phyloP scores from a whole-genome alignment of 2,329 filamentous ascomycete species.

The Cladosporium sp. region DNA sequence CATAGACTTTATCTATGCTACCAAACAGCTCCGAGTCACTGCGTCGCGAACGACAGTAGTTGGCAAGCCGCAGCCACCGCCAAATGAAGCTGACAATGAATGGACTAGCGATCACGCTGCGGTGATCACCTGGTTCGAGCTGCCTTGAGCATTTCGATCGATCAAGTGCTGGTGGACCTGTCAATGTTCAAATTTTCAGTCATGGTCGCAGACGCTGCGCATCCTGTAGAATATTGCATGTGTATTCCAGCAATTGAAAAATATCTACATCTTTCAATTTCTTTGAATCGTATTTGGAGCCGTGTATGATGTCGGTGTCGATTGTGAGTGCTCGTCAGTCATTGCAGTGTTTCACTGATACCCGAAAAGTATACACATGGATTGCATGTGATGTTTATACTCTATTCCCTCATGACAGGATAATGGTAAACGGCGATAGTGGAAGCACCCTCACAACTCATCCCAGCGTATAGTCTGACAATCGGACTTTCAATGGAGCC shows the following conservation, averaged over 20 bases:
- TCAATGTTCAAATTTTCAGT: neutral
- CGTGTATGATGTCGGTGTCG: neutral
- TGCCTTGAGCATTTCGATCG: neutral
- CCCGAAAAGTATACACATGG: too few species aligned
- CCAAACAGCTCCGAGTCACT: conserved; percentile 1
- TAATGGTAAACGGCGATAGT: neutral
- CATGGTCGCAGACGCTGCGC: neutral
- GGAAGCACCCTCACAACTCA: neutral
- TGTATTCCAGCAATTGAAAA: neutral
- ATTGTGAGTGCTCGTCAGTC: neutral
- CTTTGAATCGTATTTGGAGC: neutral
- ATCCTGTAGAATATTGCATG: neutral
- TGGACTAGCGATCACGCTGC: conserved; percentile 15
- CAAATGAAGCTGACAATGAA: neutral
- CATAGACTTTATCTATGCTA: conserved; percentile 18
- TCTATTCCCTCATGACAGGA: neutral
- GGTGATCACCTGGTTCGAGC: conserved; percentile 1
- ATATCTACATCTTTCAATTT: too few species aligned
- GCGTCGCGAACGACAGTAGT: conserved; percentile 4
- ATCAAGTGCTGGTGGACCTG: neutral
- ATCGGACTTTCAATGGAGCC: neutral
- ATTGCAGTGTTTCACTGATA: neutral
- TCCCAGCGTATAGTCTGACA: neutral
- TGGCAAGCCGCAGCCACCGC: neutral
- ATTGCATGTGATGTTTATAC: neutral